These are phyloP conservation scores for Cucumis hystrix DNA, from an alignment of 306 rosid genomes.

Conservation along the genomic window DNA sequence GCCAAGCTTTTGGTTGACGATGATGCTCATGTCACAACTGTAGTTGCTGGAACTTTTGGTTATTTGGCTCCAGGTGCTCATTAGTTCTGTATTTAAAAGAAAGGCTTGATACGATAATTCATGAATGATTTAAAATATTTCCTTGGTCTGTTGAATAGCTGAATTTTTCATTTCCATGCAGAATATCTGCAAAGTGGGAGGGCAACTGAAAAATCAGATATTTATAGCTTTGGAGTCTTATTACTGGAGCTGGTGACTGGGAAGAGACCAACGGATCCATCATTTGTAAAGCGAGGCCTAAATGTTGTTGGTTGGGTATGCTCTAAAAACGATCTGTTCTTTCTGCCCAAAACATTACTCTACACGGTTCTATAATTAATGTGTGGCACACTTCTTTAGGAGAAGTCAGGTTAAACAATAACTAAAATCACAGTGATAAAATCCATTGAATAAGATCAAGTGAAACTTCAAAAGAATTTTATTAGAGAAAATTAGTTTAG, in stretches of 20 bases:
- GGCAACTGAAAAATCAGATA: slow-evolving; percentile 90
- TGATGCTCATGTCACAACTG: slow-evolving; percentile 88
- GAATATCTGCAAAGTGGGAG: slow-evolving; percentile 96
- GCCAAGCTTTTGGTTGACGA: slow-evolving; percentile 90
- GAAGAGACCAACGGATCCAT: slow-evolving; percentile 90
- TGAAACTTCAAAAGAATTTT: not conserved
- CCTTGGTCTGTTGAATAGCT: not conserved
- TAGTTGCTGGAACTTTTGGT: slow-evolving; percentile 97
- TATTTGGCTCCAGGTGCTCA: slow-evolving; percentile 83
- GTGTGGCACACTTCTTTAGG: not conserved
- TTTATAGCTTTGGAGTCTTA: slow-evolving; percentile 91
- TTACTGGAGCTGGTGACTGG: slow-evolving; percentile 92
- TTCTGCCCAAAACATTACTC: not conserved
- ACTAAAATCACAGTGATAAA: not conserved
- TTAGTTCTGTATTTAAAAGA: not conserved
- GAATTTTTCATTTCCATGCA: slow-evolving; percentile 5
- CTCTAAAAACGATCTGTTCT: slow-evolving; percentile 1
- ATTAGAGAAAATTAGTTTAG: not conserved
- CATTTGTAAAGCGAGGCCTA: slow-evolving; percentile 69
- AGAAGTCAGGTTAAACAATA: not conserved
- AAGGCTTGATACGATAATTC: not conserved
- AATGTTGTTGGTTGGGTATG: slow-evolving; percentile 99
- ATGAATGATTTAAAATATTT: not conserved
- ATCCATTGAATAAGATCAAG: not conserved
- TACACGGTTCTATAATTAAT: not conserved